Evolutionary conservation across 2,329 filamentous ascomycete genomes (phyloP), one percentile per base, ranked within the genome.

Genomic region (Lasiodiplodia hormozganensis): DNA sequence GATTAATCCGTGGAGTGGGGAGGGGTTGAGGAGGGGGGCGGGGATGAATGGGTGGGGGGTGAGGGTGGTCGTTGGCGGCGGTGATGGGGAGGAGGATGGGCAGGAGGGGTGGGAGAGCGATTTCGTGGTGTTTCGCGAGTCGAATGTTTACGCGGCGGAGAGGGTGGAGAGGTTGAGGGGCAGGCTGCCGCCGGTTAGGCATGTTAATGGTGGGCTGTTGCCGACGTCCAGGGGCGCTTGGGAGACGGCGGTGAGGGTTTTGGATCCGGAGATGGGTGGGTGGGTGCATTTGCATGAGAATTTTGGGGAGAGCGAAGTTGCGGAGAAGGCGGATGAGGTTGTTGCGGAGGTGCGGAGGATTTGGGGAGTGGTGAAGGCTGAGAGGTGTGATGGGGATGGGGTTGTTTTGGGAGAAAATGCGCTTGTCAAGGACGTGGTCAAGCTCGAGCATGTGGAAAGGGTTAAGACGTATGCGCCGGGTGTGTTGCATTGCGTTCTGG

Each of bases 211-310:
- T 28, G 88, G 88, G 0, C 78, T 88, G 47, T 74, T 89, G 67
- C 88, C 88, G 0, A 82, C 82, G 4, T 88, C 87, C 14, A 75
- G 73, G 28, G 74, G 72, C 0, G 82, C 82, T 16, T 88, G 87
- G 86, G 71, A 74, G 16, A 80, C 78, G 52, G 87, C 87, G 3
- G 82, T 85, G 43, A 69, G 74, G 21, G 75, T 85, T 18, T 68
- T 89, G 43, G 85, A 87, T 73, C 49, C 69, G 1, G 67, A 73
- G 43, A 66, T 74, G 43, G 84, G 83, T 5, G 87, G 87, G 0
- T 89, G 87, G 87, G 71, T 87, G 10, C 87, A 89, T 78, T 81
- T 86, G 52, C 88, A 90, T 74, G 87, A 89, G 76, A 89, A 89
- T 71, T 84, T 88, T 43, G 82, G 84, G 21, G 73, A 73, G 16